Conservation (phyloP, 2,329 filamentous ascomycete genomes). For the Fusarium azukiicola region DNA sequence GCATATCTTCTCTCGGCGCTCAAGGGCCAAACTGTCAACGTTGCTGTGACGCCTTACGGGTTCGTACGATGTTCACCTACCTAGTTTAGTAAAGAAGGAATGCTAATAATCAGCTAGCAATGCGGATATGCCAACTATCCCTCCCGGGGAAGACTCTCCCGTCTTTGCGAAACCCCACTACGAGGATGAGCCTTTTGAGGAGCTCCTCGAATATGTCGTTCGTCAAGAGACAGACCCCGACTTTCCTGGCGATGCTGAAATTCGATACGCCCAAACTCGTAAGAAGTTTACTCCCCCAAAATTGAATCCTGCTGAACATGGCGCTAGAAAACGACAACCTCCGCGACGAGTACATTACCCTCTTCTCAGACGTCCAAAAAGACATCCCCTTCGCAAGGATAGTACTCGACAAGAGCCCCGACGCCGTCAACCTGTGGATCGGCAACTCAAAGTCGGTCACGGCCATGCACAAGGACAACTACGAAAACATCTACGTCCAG, state of each 20-base stretch:
- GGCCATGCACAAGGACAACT: slow-evolving; percentile 90
- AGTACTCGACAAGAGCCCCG: slow-evolving; percentile 82
- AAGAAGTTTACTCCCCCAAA: slow-evolving; percentile 51
- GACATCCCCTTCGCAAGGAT: slow-evolving; percentile 87
- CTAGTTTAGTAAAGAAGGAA: not conserved
- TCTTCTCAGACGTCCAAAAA: slow-evolving; percentile 81
- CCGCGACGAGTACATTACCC: slow-evolving; percentile 83
- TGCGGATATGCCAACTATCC: slow-evolving; percentile 61
- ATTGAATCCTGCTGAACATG: not conserved
- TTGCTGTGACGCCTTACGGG: slow-evolving; percentile 89
- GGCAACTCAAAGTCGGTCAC: slow-evolving; percentile 86
- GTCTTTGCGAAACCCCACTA: slow-evolving; percentile 88
- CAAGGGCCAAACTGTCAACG: slow-evolving; percentile 80
- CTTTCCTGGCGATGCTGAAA: slow-evolving; percentile 65
- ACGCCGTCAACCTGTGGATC: slow-evolving; percentile 92
- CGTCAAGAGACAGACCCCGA: slow-evolving; percentile 72
- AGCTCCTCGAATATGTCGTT: slow-evolving; percentile 82
- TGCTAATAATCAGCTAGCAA: slow-evolving; percentile 55
- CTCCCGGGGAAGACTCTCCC: slow-evolving; percentile 50
- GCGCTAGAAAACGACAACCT: slow-evolving; percentile 89
- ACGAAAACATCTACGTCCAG: slow-evolving; percentile 93
- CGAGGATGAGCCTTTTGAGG: slow-evolving; percentile 79
- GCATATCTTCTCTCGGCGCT: slow-evolving; percentile 78
- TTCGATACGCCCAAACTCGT: slow-evolving; percentile 89
- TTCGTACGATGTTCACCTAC: slow-evolving; percentile 64